Evolutionary conservation across 1,284 basidiomycete genomes (phyloP).

Genomic region (Somion occarium): DNA sequence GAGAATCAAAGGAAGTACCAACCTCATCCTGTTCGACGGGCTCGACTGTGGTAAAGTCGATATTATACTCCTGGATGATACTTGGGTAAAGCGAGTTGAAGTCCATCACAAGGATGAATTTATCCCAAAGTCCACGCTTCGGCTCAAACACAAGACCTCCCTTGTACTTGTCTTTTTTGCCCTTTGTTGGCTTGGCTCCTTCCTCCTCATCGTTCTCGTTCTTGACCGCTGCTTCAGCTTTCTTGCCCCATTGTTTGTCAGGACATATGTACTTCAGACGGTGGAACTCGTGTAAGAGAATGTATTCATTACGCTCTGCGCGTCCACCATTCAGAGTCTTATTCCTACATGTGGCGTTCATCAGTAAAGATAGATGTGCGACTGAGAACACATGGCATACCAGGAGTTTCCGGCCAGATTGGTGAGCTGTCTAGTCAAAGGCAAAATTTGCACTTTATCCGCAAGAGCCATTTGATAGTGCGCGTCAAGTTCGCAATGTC

Average conservation of each 20-base stretch:
- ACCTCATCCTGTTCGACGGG: constrained; percentile 64
- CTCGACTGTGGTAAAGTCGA: constrained; percentile 97
- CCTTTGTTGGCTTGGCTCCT: constrained; percentile 48
- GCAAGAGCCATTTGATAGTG: constrained; percentile 97
- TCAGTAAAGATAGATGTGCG: not conserved
- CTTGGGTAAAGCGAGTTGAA: constrained; percentile 99
- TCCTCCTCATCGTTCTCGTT: constrained; percentile 64
- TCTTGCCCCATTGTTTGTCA: constrained; percentile 88
- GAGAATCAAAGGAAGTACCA: constrained; percentile 13
- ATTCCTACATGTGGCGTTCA: constrained; percentile 54
- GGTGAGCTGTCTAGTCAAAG: constrained; percentile 91
- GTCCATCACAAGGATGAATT: constrained; percentile 98
- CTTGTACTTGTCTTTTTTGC: constrained; percentile 95
- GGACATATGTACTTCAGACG: constrained; percentile 94
- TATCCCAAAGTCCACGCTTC: constrained; percentile 95
- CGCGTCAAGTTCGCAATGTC: constrained; percentile 91
- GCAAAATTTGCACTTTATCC: constrained; percentile 84
- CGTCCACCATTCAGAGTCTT: constrained; percentile 94
- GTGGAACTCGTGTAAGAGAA: constrained; percentile 97
- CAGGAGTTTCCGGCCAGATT: constrained; percentile 98
- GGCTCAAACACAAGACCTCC: constrained; percentile 98
- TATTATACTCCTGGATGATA: constrained; percentile 99
- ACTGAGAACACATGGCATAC: constrained; percentile 38
- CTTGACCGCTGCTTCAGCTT: constrained; percentile 50
- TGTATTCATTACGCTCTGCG: constrained; percentile 98